Conservation (phyloP, 345 rosid genomes). For the Gossypium turneri region DNA sequence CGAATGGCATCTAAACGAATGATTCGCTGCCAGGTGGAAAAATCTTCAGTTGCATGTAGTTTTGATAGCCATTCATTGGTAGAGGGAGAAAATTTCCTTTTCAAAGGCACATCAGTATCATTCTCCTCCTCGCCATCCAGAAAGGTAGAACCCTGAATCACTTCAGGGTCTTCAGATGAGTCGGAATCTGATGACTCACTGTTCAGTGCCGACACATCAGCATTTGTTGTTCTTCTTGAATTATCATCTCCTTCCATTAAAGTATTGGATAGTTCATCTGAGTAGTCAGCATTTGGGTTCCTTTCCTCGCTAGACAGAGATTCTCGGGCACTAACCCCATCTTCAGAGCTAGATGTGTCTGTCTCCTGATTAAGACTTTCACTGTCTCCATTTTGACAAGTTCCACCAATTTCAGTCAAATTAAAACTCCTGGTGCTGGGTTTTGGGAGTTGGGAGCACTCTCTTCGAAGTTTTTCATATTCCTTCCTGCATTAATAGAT, state of each 20-base stretch:
- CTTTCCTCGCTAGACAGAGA: constrained; percentile 60
- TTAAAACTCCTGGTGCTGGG: constrained; percentile 32
- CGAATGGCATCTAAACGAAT: constrained; percentile 95
- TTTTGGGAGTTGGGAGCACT: constrained; percentile 53
- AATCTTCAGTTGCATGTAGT: constrained; percentile 48
- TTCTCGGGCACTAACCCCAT: constrained; percentile 60
- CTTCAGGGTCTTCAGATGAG: constrained; percentile 64
- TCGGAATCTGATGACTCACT: constrained; percentile 83
- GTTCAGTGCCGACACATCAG: constrained; percentile 47
- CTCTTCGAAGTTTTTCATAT: constrained; percentile 72
- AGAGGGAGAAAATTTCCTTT: constrained; percentile 32
- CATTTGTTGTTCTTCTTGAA: constrained; percentile 44
- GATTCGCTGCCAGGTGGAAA: constrained; percentile 83
- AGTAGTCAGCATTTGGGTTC: constrained; percentile 41
- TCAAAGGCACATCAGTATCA: constrained; percentile 24
- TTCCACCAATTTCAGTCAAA: constrained; percentile 31
- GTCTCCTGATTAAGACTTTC: constrained; percentile 42
- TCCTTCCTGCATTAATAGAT: constrained; percentile 52
- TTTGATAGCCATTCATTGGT: constrained; percentile 30
- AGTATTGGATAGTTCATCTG: constrained; percentile 52
- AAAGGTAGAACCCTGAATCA: constrained; percentile 40
- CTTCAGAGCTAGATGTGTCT: constrained; percentile 62
- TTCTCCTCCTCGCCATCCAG: constrained; percentile 41
- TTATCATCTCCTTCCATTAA: constrained; percentile 46
- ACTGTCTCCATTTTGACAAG: constrained; percentile 24